These are phyloP conservation scores for Chlamydomonas reinhardtii DNA, from an alignment of 163 green algal species.

Conservation along the genomic window DNA sequence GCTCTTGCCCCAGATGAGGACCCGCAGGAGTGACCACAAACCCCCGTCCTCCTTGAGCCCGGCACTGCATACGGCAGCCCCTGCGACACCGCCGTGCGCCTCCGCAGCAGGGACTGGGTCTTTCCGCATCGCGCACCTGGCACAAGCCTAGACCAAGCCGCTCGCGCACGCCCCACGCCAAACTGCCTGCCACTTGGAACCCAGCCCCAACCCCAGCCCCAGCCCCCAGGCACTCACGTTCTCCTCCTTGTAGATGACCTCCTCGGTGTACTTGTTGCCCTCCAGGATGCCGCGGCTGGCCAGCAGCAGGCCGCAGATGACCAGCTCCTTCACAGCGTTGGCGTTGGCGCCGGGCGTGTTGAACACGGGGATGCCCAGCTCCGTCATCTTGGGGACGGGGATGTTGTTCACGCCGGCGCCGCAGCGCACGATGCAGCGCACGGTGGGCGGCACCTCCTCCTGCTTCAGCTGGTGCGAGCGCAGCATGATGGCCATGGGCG, in stretches of 20 bases:
- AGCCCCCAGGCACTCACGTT: slow-evolving; percentile 27
- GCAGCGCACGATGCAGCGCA: slow-evolving; percentile 70
- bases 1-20: no score
- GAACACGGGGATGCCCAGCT: slow-evolving; percentile 72
- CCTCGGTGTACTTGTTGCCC: slow-evolving; percentile 63
- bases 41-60: no score
- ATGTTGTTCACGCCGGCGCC: slow-evolving; percentile 73
- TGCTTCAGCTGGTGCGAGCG: slow-evolving; percentile 65
- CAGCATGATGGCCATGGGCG: slow-evolving; percentile 72
- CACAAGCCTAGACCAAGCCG: no score
- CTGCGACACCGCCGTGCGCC: no score
- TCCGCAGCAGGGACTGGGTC: no score
- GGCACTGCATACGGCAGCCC: no score
- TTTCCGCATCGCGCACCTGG: no score
- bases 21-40: no score
- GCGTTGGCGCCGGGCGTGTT: slow-evolving; percentile 73
- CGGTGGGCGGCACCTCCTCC: slow-evolving; percentile 63
- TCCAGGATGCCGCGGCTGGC: slow-evolving; percentile 66
- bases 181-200: no score
- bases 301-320: slow-evolving; percentile 64
- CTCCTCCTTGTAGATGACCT: slow-evolving; percentile 70
- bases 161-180: no score
- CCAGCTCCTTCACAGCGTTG: slow-evolving; percentile 72
- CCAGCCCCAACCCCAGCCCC: no score
- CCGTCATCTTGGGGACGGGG: slow-evolving; percentile 66